Conservation (phyloP, 805 yeast genomes). For the Wickerhamiella nectarea region DNA sequence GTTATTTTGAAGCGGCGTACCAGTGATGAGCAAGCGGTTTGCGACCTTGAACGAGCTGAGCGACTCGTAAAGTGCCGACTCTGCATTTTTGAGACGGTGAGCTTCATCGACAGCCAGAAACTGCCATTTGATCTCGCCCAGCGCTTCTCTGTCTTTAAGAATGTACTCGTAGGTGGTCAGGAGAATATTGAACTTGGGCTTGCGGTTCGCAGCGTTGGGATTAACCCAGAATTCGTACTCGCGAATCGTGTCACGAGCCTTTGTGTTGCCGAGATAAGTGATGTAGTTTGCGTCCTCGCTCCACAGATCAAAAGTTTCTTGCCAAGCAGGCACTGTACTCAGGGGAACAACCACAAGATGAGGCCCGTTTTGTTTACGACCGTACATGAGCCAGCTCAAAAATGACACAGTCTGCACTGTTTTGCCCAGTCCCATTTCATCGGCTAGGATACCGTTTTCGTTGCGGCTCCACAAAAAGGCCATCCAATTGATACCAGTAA, state of each 20-base stretch:
- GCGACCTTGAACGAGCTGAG: conserved; percentile 66
- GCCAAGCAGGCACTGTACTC: conserved; percentile 97
- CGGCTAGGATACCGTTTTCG: conserved; percentile 94
- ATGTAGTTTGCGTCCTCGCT: conserved; percentile 90
- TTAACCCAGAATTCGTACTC: conserved; percentile 67
- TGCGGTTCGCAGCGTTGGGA: conserved; percentile 40
- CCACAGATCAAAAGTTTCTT: conserved; percentile 96
- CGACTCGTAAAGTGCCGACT: conserved; percentile 83
- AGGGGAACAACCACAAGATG: conserved; percentile 92
- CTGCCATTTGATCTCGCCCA: conserved; percentile 85
- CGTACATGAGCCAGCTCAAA: conserved; percentile 85
- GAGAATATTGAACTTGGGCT: conserved; percentile 81
- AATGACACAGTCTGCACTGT: conserved; percentile 95
- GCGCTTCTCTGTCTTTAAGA: conserved; percentile 68
- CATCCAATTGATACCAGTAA: conserved; percentile 99
- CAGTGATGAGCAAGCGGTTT: conserved; percentile 83
- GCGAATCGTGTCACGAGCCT: conserved; percentile 67
- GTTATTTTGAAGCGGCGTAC: conserved; percentile 95
- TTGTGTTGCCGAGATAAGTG: conserved; percentile 83
- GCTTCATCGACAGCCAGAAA: conserved; percentile 98
- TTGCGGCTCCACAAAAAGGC: conserved; percentile 96
- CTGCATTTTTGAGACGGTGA: conserved; percentile 88
- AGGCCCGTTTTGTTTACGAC: conserved; percentile 95
- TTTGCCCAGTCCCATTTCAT: conserved; percentile 98
- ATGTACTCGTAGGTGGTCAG: conserved; percentile 94